These are phyloP conservation scores for Crithidia acanthocephali DNA, from an alignment of 208 protist species.

Conservation along the genomic window DNA sequence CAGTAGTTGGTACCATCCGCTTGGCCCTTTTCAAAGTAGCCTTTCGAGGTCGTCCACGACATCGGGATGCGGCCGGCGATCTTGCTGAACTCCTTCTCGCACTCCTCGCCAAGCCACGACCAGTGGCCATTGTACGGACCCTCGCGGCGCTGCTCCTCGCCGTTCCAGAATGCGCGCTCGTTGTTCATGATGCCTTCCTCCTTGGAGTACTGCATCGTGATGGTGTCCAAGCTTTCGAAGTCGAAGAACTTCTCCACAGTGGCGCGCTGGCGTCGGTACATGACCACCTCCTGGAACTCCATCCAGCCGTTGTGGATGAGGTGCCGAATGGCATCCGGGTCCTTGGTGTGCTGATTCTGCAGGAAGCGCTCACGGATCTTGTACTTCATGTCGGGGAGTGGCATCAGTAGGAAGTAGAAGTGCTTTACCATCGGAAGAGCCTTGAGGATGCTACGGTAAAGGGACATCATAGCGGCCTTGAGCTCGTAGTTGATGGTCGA, in stretches of 20 bases:
- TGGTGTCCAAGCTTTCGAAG: conserved; percentile 70
- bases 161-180: conserved; percentile 87
- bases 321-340: conserved; percentile 88
- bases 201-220: conserved; percentile 70
- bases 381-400: conserved; percentile 83
- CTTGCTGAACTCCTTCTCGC: conserved; percentile 82
- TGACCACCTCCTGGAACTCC: conserved; percentile 86
- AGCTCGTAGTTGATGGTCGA: conserved; percentile 77
- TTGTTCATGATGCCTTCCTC: conserved; percentile 81
- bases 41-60: conserved; percentile 84
- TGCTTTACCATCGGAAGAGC: conserved; percentile 87
- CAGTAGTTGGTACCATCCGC: conserved; percentile 90
- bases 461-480: conserved; percentile 68
- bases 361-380: conserved; percentile 84
- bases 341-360: conserved; percentile 88
- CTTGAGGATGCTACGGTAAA: conserved; percentile 87
- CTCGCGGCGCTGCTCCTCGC: conserved; percentile 85
- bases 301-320: conserved; percentile 90
- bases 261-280: conserved; percentile 77
- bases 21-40: conserved; percentile 86
- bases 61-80: conserved; percentile 81
- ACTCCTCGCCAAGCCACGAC: conserved; percentile 84
- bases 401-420: conserved; percentile 84
- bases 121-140: conserved; percentile 89
- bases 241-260: conserved; percentile 88